Conservation (phyloP, 129 eudicot species). For the Saposhnikovia divaricata region DNA sequence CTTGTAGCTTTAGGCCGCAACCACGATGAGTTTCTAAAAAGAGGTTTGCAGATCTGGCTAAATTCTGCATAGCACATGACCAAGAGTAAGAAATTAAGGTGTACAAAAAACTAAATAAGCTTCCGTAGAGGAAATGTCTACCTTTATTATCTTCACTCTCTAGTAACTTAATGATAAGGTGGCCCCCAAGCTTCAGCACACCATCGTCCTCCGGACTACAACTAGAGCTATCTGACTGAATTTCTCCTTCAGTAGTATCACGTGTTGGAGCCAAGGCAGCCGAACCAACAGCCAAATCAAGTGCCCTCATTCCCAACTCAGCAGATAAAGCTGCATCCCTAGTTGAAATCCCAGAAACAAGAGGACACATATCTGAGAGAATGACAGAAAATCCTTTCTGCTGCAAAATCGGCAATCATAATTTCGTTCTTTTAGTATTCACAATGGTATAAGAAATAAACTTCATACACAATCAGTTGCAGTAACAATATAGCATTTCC, state of each 20-base stretch:
- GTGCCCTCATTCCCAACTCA: constrained; percentile 84
- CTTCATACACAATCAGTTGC: neutral
- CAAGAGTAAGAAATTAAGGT: neutral
- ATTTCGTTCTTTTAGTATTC: neutral
- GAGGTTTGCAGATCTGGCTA: constrained; percentile 68
- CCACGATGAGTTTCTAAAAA: constrained; percentile 75
- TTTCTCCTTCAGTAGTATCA: constrained; percentile 6
- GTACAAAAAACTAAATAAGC: neutral
- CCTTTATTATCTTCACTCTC: constrained; percentile 90
- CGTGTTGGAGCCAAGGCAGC: constrained; percentile 24
- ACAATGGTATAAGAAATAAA: neutral
- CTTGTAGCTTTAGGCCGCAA: constrained; percentile 93
- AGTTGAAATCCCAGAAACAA: constrained; percentile 76
- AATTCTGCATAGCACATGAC: constrained; percentile 37
- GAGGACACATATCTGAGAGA: constrained; percentile 97
- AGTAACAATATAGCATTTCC: neutral
- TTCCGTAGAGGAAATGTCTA: constrained; percentile 1
- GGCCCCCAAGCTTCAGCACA: constrained; percentile 56
- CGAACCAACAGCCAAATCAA: constrained; percentile 77
- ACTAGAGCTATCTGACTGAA: constrained; percentile 15
- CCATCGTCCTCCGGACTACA: constrained; percentile 22
- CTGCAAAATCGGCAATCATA: constrained; percentile 28
- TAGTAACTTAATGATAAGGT: constrained; percentile 79
- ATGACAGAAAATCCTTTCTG: constrained; percentile 68
- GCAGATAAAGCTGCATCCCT: constrained; percentile 84